Evolutionary conservation across 2,329 filamentous ascomycete species (phyloP).

Genomic region (Alternaria triticina): DNA sequence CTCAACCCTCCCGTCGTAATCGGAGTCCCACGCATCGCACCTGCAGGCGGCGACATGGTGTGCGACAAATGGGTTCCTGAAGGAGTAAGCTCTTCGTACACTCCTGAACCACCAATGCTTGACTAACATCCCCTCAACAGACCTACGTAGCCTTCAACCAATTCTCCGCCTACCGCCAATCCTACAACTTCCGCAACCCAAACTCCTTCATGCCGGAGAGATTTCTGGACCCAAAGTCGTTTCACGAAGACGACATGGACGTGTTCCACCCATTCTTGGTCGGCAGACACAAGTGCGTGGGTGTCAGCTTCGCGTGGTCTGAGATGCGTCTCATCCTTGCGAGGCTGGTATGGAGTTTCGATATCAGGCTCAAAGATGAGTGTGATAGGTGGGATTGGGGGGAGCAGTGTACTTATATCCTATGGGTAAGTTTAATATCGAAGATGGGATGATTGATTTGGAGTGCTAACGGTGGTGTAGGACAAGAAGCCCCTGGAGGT

Average conservation of each 20-base stretch:
- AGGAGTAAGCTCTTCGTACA: constrained; percentile 18
- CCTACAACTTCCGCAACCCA: constrained; percentile 35
- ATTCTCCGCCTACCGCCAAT: constrained; percentile 32
- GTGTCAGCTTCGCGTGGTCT: constrained; percentile 35
- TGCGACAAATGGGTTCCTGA: constrained; percentile 30
- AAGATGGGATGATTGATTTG: neutral
- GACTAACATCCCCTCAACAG: neutral
- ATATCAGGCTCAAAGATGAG: constrained; percentile 27
- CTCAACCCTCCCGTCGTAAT: constrained; percentile 28
- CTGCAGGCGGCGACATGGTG: constrained; percentile 28
- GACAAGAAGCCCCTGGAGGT: constrained; percentile 9
- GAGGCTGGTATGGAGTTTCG: constrained; percentile 50
- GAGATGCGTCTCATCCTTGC: constrained; percentile 49
- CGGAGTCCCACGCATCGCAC: constrained; percentile 28
- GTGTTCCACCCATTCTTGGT: constrained; percentile 35
- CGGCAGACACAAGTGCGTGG: constrained; percentile 38
- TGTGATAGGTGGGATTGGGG: constrained; percentile 28
- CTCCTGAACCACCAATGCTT: neutral
- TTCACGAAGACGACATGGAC: constrained; percentile 26
- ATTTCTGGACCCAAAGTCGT: constrained; percentile 26
- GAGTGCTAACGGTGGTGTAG: neutral
- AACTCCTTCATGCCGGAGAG: constrained; percentile 46
- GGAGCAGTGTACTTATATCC: constrained; percentile 27
- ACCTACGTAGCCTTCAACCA: constrained; percentile 42
- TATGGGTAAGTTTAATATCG: constrained; percentile 21